Evolutionary conservation across 306 rosid species (phyloP).

Genomic region (Delonix regia): DNA sequence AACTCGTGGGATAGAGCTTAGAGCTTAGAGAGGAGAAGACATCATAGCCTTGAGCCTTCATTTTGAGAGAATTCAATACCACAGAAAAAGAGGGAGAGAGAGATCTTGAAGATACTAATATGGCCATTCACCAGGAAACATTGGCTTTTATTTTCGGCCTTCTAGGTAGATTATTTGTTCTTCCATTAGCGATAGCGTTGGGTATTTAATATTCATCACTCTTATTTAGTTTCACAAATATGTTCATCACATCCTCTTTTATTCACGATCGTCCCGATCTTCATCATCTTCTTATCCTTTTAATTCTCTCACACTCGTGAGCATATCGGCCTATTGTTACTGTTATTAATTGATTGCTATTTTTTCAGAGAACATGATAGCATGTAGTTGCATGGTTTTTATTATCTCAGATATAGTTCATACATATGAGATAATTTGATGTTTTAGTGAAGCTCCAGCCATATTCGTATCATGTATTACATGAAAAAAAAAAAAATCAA

Average conservation of each 20-base stretch:
- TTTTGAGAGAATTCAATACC: not conserved
- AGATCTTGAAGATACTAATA: not conserved
- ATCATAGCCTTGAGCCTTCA: not conserved
- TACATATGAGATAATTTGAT: no score
- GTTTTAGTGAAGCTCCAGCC: no score
- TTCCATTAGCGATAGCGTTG: not conserved
- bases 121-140: conserved; percentile 55
- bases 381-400: conserved; percentile 30
- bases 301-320: not conserved
- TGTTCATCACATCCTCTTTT: not conserved
- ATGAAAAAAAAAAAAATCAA: not conserved
- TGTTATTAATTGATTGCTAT: not conserved
- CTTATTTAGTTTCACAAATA: not conserved
- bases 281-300: not conserved
- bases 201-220: not conserved
- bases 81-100: not conserved
- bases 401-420: not conserved
- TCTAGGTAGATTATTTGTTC: conserved; percentile 50
- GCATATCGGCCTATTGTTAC: no score
- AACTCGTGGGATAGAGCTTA: conserved; percentile 16
- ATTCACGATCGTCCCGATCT: not conserved
- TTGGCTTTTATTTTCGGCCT: conserved; percentile 70
- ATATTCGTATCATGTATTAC: not conserved
- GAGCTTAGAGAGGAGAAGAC: not conserved
- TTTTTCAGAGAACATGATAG: not conserved